Conservation (phyloP, 169 alveolate species). For the Plasmodium cynomolgi region DNA sequence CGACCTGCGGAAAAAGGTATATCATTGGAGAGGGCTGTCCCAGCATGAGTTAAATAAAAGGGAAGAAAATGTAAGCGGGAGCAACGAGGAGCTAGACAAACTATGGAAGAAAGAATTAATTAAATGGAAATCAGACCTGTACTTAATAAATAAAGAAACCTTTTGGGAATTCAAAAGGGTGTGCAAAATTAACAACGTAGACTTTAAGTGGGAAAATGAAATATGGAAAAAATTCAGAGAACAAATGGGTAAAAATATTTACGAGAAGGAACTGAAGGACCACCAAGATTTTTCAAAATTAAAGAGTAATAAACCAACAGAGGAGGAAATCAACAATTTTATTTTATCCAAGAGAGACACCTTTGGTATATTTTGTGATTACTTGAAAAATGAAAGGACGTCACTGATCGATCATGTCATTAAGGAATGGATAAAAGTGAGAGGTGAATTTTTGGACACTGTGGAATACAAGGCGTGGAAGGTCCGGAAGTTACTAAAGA, state of each 20-base stretch:
- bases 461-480: background rate
- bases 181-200: constrained; percentile 1
- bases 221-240: background rate
- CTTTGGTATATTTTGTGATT: background rate
- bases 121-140: background rate
- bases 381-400: background rate
- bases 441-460: background rate
- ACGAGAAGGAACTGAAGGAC: background rate
- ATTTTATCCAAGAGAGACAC: background rate
- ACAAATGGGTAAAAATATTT: background rate
- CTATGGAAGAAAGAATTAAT: background rate
- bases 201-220: background rate
- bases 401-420: background rate
- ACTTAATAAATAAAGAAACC: background rate
- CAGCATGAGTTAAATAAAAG: background rate
- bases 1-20: background rate
- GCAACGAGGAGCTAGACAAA: background rate
- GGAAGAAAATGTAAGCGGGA: background rate
- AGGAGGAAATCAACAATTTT: background rate
- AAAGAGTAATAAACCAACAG: background rate
- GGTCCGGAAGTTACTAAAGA: background rate
- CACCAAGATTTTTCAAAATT: background rate
- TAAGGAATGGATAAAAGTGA: background rate
- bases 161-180: constrained; percentile 21
- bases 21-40: background rate